phyloP scores from a whole-genome alignment of 1,284 basidiomycete genomes.

The Cryptococcus maquisensis region DNA sequence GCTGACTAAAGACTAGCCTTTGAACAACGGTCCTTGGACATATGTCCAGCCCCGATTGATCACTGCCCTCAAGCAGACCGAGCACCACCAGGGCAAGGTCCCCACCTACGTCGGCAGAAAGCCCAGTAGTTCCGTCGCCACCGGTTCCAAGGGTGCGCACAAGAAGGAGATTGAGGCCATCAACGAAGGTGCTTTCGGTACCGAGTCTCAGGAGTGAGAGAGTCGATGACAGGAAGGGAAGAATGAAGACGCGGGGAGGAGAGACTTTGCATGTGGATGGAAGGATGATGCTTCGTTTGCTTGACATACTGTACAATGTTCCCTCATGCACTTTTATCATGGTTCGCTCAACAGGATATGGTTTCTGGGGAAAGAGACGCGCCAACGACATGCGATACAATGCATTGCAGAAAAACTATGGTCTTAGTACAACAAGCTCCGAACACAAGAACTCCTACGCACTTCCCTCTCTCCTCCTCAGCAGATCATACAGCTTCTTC shows the following conservation, averaged over 20 bases:
- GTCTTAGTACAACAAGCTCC: no score
- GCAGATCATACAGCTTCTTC: not conserved
- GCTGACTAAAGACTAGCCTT: slow-evolving; percentile 55
- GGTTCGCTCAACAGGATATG: no score
- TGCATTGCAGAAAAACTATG: no score
- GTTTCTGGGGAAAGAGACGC: no score
- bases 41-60: slow-evolving; percentile 85
- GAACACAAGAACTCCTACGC: not conserved
- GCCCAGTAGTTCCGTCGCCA: slow-evolving; percentile 68
- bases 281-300: not conserved
- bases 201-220: not conserved
- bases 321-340: not conserved
- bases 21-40: slow-evolving; percentile 91
- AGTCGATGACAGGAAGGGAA: not conserved
- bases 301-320: not conserved
- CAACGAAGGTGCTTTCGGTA: slow-evolving; percentile 52
- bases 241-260: not conserved
- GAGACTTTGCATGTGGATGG: not conserved
- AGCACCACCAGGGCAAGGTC: slow-evolving; percentile 86
- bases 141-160: slow-evolving; percentile 60
- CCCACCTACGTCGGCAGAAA: slow-evolving; percentile 80
- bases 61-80: slow-evolving; percentile 69
- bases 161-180: slow-evolving; percentile 80
- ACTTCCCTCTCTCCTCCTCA: not conserved
- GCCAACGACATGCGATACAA: not conserved